A percentile compares a stretch with the other conserved stretches of the same genome.
Evolutionary conservation across 1,284 basidiomycete species (phyloP).

Genomic region (Rhodofomes roseus): DNA sequence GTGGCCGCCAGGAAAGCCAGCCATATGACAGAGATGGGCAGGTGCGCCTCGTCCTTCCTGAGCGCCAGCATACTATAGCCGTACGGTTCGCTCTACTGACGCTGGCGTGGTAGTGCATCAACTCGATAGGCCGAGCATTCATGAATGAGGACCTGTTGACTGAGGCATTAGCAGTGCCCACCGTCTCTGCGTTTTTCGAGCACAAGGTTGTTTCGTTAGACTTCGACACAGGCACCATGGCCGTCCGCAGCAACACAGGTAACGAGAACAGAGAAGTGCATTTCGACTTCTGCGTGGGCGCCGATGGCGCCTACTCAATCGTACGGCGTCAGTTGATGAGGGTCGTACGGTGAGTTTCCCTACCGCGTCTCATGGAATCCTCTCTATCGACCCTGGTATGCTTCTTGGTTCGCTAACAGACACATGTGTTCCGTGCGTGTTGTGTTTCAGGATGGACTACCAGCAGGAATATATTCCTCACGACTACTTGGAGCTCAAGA

Average conservation of each 20-base stretch:
- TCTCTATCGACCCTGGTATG: background rate
- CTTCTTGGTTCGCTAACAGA: background rate
- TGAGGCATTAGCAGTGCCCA: constrained; percentile 58
- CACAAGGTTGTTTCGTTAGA: constrained; percentile 74
- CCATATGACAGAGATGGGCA: constrained; percentile 85
- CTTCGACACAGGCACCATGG: constrained; percentile 65
- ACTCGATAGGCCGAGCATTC: constrained; percentile 87
- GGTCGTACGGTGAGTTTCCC: constrained; percentile 67
- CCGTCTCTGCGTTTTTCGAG: constrained; percentile 73
- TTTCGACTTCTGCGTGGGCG: constrained; percentile 86
- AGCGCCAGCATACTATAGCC: constrained; percentile 18
- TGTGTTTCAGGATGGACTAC: constrained; percentile 77
- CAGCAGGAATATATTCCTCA: constrained; percentile 93
- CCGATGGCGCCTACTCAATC: constrained; percentile 87
- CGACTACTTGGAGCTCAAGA: constrained; percentile 94
- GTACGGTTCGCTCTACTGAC: constrained; percentile 13
- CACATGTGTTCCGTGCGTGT: constrained; percentile 15
- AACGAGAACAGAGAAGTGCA: constrained; percentile 41
- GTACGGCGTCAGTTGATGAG: constrained; percentile 88
- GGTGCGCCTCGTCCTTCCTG: constrained; percentile 41
- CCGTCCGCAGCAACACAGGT: constrained; percentile 42
- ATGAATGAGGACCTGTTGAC: constrained; percentile 85
- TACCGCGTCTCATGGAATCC: constrained; percentile 17
- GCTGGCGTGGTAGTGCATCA: constrained; percentile 65
- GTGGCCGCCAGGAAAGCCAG: constrained; percentile 76